Conservation (phyloP, 805 yeast genomes). For the Citeromyces nyonsensis region DNA sequence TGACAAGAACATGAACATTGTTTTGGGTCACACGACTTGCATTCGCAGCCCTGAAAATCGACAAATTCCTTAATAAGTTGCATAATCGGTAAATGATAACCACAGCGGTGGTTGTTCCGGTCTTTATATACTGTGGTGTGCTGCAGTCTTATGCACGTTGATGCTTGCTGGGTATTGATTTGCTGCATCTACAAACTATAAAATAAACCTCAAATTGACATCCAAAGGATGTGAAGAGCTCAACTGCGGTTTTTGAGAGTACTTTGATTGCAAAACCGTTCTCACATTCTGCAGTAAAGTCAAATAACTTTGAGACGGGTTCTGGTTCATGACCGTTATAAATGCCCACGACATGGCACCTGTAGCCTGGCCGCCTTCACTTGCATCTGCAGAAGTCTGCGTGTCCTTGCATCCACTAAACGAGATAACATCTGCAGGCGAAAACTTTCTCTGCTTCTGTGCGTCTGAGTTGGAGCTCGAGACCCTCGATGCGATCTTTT, state of each 20-base stretch:
- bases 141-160: too few relatives aligned
- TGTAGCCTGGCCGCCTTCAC: conserved; percentile 44
- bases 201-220: conserved; percentile 21
- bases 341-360: conserved; percentile 75
- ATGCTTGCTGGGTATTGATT: too few relatives aligned
- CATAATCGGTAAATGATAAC: too few relatives aligned
- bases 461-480: conserved; percentile 15
- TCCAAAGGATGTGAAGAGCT: conserved; percentile 76
- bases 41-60: too few relatives aligned
- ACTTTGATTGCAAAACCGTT: conserved; percentile 40
- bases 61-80: too few relatives aligned
- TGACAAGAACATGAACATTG: too few relatives aligned
- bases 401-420: conserved; percentile 63
- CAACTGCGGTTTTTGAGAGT: conserved; percentile 73
- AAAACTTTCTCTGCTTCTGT: conserved; percentile 29
- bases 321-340: conserved; percentile 35
- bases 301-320: conserved; percentile 54
- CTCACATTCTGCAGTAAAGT: conserved; percentile 62
- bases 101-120: too few relatives aligned
- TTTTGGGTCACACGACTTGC: too few relatives aligned
- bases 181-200: conserved; percentile 6
- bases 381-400: conserved; percentile 60
- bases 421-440: conserved; percentile 59
- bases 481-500: conserved; percentile 13
- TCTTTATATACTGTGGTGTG: too few relatives aligned